phyloP scores from a whole-genome alignment of 2,329 filamentous ascomycete species.

The Periconia sp. region DNA sequence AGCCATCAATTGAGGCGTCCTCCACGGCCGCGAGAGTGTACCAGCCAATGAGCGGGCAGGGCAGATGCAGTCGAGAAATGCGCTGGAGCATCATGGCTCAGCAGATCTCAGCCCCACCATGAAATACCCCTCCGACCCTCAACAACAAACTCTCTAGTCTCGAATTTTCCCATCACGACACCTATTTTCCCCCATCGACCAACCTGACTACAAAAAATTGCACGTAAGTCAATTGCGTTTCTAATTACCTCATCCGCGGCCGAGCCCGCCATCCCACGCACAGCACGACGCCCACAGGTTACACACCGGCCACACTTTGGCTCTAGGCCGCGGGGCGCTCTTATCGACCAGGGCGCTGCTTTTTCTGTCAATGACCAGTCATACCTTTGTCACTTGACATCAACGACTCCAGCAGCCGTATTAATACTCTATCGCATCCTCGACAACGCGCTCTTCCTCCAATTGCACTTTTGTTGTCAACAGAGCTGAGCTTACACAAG shows the following conservation, averaged over 20 bases:
- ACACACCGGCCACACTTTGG: slow-evolving; percentile 24
- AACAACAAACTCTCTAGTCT: slow-evolving; percentile 15
- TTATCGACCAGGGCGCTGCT: slow-evolving; percentile 34
- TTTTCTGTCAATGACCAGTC: slow-evolving; percentile 32
- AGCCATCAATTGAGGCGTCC: too few relatives aligned
- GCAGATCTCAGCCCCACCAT: slow-evolving; percentile 17
- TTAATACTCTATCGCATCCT: slow-evolving; percentile 26
- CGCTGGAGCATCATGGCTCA: slow-evolving; percentile 14
- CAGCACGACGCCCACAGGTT: slow-evolving; percentile 21
- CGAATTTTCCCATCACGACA: slow-evolving; percentile 29
- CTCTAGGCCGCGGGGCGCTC: slow-evolving; percentile 23
- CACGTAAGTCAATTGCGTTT: slow-evolving; percentile 42
- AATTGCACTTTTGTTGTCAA: slow-evolving; percentile 28
- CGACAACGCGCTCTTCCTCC: slow-evolving; percentile 15
- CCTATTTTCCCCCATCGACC: slow-evolving; percentile 22
- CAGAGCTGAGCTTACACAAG: slow-evolving; percentile 21
- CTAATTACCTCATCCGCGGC: slow-evolving; percentile 42
- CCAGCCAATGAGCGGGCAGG: slow-evolving; percentile 16
- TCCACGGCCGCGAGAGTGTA: slow-evolving; percentile 14
- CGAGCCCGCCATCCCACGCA: slow-evolving; percentile 34
- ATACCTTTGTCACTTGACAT: slow-evolving; percentile 24
- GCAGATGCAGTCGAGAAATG: slow-evolving; percentile 5
- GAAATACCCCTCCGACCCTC: slow-evolving; percentile 21
- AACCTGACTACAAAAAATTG: slow-evolving; percentile 23
- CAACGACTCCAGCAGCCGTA: slow-evolving; percentile 19